Evolutionary conservation across 371 early-diverging fungal species (phyloP).

Genomic region (Phascolomyces articulosus): DNA sequence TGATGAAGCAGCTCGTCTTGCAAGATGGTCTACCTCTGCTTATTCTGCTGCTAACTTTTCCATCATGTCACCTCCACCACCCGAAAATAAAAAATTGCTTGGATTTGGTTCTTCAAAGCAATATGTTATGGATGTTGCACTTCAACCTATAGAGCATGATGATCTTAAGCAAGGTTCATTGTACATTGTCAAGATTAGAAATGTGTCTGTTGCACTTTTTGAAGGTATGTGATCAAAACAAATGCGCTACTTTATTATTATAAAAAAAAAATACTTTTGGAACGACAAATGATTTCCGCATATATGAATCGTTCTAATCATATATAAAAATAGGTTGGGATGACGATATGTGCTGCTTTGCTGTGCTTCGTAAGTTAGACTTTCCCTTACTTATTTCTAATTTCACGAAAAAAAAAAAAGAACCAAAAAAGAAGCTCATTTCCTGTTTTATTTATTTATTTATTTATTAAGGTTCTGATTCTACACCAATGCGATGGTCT

Average conservation of each 20-base stretch:
- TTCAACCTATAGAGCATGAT: slow-evolving; percentile 32
- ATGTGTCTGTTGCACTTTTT: slow-evolving; percentile 44
- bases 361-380: slow-evolving; percentile 38
- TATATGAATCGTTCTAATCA: background rate
- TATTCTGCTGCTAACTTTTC: slow-evolving; percentile 15
- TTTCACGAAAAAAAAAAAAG: background rate
- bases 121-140: background rate
- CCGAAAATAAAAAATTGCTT: slow-evolving; percentile 17
- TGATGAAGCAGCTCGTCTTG: slow-evolving; percentile 12
- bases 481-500: slow-evolving; percentile 49
- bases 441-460: background rate
- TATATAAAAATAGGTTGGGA: slow-evolving; percentile 36
- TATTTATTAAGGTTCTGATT: slow-evolving; percentile 30
- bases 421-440: too few species aligned
- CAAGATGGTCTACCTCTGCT: slow-evolving; percentile 7
- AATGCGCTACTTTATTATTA: slow-evolving; percentile 3
- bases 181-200: slow-evolving; percentile 44
- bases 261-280: background rate
- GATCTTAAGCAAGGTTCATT: slow-evolving; percentile 42
- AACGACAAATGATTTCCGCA: background rate
- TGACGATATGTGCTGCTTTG: slow-evolving; percentile 54
- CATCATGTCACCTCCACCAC: slow-evolving; percentile 13
- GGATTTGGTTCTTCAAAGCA: slow-evolving; percentile 17
- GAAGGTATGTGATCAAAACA: slow-evolving; percentile 33
- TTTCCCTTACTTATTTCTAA: background rate